phyloP scores from a whole-genome alignment of 805 yeast genomes.

The Metschnikowia dekortorum region DNA sequence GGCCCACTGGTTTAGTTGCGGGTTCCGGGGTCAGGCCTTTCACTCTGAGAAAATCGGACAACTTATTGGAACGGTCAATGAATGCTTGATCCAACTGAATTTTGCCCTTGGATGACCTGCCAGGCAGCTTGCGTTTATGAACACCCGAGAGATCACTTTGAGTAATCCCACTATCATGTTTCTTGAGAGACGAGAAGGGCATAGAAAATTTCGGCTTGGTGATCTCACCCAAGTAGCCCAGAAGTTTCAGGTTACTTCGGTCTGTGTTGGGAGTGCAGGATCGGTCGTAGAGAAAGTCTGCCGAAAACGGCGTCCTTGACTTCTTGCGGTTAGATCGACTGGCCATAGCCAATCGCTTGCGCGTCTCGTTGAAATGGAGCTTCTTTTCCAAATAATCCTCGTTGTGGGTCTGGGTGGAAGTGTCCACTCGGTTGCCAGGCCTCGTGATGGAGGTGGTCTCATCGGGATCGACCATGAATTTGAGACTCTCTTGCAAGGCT shows the following conservation, averaged over 20 bases:
- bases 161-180: not conserved
- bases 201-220: conserved; percentile 28
- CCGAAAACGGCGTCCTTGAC: conserved; percentile 26
- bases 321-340: conserved; percentile 13
- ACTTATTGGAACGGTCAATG: conserved; percentile 20
- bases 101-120: conserved; percentile 2
- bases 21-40: conserved; percentile 18
- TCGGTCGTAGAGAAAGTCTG: conserved; percentile 35
- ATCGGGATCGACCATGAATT: conserved; percentile 38
- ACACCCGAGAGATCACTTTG: not conserved
- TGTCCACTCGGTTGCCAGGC: conserved; percentile 30
- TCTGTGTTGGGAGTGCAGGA: conserved; percentile 12
- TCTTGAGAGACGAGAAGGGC: not conserved
- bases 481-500: conserved; percentile 28
- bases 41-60: conserved; percentile 28
- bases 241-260: conserved; percentile 13
- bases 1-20: conserved; percentile 15
- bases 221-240: conserved; percentile 34
- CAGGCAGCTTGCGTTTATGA: not conserved
- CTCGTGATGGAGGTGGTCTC: conserved; percentile 27
- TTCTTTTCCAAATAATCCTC: conserved; percentile 23
- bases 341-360: conserved; percentile 14
- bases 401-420: conserved; percentile 40
- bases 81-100: conserved; percentile 26
- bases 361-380: conserved; percentile 23